Evolutionary conservation across 2,329 filamentous ascomycete species (phyloP).

Genomic region (Aureobasidium namibiae): DNA sequence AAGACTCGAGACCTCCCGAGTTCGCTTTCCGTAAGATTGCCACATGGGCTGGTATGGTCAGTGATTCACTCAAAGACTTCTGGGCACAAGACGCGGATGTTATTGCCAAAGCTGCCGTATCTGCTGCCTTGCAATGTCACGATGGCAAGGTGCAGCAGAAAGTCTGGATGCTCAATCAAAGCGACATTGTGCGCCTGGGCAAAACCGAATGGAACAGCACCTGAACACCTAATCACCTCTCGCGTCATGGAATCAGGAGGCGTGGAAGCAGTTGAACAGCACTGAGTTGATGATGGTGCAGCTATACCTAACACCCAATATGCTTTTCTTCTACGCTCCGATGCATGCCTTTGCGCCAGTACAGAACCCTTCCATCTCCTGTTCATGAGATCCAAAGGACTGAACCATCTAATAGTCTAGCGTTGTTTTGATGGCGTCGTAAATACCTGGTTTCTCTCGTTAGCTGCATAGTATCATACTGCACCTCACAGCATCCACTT

Average conservation of each 20-base stretch:
- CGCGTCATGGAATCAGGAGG: not conserved
- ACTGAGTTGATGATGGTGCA: not conserved
- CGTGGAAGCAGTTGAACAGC: not conserved
- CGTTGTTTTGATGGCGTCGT: constrained; percentile 40
- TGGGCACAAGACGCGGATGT: constrained; percentile 67
- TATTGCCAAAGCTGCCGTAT: constrained; percentile 60
- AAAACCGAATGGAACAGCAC: constrained; percentile 39
- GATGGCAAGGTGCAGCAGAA: constrained; percentile 50
- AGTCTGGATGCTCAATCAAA: constrained; percentile 52
- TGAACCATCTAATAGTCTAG: constrained; percentile 33
- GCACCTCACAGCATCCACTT: constrained; percentile 38
- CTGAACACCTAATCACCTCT: not conserved
- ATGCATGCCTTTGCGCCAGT: not conserved
- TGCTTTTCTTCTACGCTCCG: not conserved
- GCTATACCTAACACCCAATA: not conserved
- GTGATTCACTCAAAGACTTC: constrained; percentile 48
- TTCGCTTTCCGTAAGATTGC: constrained; percentile 49
- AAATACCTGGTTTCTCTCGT: constrained; percentile 29
- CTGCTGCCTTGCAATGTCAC: constrained; percentile 43
- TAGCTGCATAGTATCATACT: not conserved
- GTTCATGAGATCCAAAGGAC: too few species aligned
- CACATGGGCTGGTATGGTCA: constrained; percentile 46
- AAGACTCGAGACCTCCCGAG: constrained; percentile 50
- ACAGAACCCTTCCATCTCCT: too few species aligned
- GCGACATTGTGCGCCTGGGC: constrained; percentile 61